Conservation (phyloP, 2,329 filamentous ascomycete genomes). For the Stagonosporopsis vannaccii region DNA sequence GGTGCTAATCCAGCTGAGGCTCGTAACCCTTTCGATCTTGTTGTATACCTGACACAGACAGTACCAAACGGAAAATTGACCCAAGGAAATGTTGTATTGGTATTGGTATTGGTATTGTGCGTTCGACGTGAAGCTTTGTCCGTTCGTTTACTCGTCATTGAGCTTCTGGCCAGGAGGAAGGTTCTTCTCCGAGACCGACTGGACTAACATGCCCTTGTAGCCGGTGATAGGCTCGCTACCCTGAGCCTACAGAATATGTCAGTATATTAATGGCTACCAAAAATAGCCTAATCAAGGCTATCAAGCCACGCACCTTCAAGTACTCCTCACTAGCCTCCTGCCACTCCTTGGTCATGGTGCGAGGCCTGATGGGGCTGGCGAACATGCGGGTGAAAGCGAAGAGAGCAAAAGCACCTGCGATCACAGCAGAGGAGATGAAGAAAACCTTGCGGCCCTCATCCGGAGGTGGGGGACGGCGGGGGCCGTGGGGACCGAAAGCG, state of each 20-base stretch:
- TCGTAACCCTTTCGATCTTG: constrained; percentile 35
- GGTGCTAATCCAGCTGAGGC: constrained; percentile 35
- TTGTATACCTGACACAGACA: constrained; percentile 45
- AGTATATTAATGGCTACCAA: constrained; percentile 14
- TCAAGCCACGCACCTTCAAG: constrained; percentile 74
- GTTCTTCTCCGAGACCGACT: constrained; percentile 48
- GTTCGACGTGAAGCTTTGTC: constrained; percentile 32
- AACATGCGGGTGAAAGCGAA: constrained; percentile 77
- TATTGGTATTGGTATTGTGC: constrained; percentile 42
- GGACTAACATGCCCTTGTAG: constrained; percentile 51
- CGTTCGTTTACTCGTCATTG: constrained; percentile 43
- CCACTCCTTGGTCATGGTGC: constrained; percentile 96
- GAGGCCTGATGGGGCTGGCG: constrained; percentile 69
- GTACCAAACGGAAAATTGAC: constrained; percentile 47
- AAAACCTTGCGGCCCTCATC: constrained; percentile 84
- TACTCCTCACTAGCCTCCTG: constrained; percentile 96
- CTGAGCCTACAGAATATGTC: constrained; percentile 41
- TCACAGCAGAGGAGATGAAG: constrained; percentile 73
- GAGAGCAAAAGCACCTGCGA: constrained; percentile 71
- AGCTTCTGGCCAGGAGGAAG: constrained; percentile 34
- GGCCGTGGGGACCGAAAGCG: constrained; percentile 95
- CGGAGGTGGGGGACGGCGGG: constrained; percentile 81
- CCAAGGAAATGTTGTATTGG: constrained; percentile 45
- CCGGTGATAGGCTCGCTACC: constrained; percentile 49
- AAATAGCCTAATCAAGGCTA: not conserved